phyloP scores from a whole-genome alignment of 768 basidiomycete species.

The Lyophyllum shimeji region DNA sequence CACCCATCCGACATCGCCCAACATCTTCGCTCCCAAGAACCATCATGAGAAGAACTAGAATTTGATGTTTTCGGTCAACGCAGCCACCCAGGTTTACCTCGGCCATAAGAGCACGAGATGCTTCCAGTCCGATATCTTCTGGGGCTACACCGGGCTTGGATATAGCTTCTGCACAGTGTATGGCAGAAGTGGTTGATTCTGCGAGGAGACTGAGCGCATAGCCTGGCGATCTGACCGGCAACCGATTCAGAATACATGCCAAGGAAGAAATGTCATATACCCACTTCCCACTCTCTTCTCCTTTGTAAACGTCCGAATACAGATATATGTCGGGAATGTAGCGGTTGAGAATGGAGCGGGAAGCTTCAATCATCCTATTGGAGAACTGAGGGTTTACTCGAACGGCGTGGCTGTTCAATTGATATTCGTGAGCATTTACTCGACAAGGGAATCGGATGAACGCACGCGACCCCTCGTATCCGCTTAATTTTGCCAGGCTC shows the following conservation, averaged over 20 bases:
- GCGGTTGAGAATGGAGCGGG: conserved; percentile 89
- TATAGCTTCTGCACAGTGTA: conserved; percentile 85
- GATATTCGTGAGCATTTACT: neutral
- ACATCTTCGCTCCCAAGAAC: conserved; percentile 97
- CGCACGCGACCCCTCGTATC: conserved; percentile 94
- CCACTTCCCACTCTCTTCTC: conserved; percentile 95
- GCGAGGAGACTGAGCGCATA: conserved; percentile 90
- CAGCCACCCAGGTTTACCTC: conserved; percentile 87
- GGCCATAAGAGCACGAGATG: conserved; percentile 73
- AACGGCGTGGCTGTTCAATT: conserved; percentile 75
- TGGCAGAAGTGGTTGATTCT: conserved; percentile 86
- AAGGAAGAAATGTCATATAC: conserved; percentile 24
- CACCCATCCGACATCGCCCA: conserved; percentile 83
- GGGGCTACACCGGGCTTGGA: conserved; percentile 84
- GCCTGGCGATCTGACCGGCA: conserved; percentile 79
- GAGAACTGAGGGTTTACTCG: conserved; percentile 97
- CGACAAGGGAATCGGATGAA: conserved; percentile 16
- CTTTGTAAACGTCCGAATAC: conserved; percentile 98
- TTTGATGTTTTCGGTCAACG: conserved; percentile 88
- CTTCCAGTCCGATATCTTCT: conserved; percentile 87
- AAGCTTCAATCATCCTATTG: conserved; percentile 95
- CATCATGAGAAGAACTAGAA: conserved; percentile 85
- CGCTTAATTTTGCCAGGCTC: conserved; percentile 90
- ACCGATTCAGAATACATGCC: neutral
- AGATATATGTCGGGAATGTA: conserved; percentile 98